These are phyloP conservation scores for Vickermania ingenoplastis DNA, from an alignment of 208 protist species.

Conservation along the genomic window DNA sequence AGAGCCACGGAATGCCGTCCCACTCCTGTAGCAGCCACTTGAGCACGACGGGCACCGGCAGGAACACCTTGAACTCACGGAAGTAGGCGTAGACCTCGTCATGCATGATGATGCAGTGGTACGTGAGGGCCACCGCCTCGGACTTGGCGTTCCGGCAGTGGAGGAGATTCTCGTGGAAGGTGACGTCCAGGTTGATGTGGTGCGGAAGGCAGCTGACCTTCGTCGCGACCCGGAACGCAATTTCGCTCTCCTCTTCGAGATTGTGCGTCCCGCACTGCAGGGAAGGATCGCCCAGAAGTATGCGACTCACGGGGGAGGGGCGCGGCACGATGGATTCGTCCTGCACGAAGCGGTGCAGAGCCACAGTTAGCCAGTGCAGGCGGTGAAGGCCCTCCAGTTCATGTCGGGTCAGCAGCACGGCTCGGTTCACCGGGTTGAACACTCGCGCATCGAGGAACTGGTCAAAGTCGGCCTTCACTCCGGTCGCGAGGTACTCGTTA, in stretches of 20 bases:
- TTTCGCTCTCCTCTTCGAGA: conserved; percentile 25
- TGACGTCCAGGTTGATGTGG: conserved; percentile 21
- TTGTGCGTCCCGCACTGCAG: conserved; percentile 5
- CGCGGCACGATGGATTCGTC: conserved; percentile 28
- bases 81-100: conserved; percentile 31
- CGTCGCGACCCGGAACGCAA: conserved; percentile 32
- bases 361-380: conserved; percentile 42
- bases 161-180: conserved; percentile 11
- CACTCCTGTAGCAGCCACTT: conserved; percentile 21
- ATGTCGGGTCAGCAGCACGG: conserved; percentile 23
- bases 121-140: conserved; percentile 12
- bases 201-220: conserved; percentile 49
- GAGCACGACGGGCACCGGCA: conserved; percentile 32
- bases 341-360: conserved; percentile 23
- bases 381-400: conserved; percentile 24
- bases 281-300: conserved; percentile 11
- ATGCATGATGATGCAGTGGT: conserved; percentile 24
- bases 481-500: conserved; percentile 31
- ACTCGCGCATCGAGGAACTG: background rate
- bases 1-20: conserved; percentile 29
- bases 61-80: conserved; percentile 15
- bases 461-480: background rate
- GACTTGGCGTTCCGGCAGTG: conserved; percentile 9
- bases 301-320: conserved; percentile 40
- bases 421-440: background rate